phyloP scores from a whole-genome alignment of 352 stramenopile genomes.

The Albugo candida region DNA sequence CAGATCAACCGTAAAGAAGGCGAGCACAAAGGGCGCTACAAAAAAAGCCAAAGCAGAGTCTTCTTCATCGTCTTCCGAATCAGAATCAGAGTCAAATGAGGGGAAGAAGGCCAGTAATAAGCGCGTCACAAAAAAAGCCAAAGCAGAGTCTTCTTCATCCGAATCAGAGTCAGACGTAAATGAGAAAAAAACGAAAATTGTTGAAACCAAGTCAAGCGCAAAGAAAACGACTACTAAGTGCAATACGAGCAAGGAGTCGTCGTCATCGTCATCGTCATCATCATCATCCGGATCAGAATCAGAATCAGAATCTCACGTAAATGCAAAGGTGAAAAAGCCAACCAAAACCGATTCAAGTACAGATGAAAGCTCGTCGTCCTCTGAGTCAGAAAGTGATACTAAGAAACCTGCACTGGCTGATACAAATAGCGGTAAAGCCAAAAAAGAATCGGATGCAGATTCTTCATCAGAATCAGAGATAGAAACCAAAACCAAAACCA shows the following conservation, averaged over 20 bases:
- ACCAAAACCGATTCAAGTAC: conserved; percentile 14
- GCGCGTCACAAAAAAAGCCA: neutral
- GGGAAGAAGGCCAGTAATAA: neutral
- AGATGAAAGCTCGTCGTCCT: conserved; percentile 10
- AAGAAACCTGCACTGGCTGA: conserved; percentile 12
- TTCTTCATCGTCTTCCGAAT: neutral
- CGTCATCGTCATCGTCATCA: neutral
- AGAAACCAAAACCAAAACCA: no score
- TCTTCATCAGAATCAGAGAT: conserved; percentile 2
- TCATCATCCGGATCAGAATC: conserved; percentile 3
- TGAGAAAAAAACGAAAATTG: neutral
- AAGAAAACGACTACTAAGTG: neutral
- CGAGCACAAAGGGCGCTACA: neutral
- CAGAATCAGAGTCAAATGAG: no score
- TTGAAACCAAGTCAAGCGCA: neutral
- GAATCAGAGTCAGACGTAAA: no score
- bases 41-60: neutral
- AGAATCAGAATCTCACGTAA: conserved; percentile 2
- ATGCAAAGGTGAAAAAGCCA: conserved; percentile 6
- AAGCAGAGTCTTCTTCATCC: neutral
- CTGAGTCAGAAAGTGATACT: conserved; percentile 20
- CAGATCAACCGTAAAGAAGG: neutral
- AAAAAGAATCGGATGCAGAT: conserved; percentile 15
- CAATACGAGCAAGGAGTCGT: neutral
- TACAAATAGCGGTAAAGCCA: conserved; percentile 27